phyloP scores from a whole-genome alignment of 2,329 filamentous ascomycete species.

The Paecilomyces sp. region DNA sequence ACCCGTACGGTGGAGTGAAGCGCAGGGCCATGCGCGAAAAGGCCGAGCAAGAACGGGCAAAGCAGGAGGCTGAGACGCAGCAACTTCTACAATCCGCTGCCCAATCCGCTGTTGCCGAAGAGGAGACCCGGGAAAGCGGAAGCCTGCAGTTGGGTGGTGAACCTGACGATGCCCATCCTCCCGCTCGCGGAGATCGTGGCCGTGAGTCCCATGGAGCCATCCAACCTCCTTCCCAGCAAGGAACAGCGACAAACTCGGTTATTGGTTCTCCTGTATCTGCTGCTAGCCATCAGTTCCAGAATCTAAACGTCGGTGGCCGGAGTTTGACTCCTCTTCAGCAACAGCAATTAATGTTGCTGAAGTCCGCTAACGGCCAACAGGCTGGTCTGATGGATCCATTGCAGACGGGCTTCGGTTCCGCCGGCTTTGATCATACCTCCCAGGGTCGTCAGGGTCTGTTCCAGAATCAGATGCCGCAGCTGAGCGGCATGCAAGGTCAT shows the following conservation, averaged over 20 bases:
- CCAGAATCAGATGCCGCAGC: constrained; percentile 41
- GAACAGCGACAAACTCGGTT: constrained; percentile 36
- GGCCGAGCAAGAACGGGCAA: constrained; percentile 53
- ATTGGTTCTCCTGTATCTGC: constrained; percentile 36
- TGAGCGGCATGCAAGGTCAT: constrained; percentile 58
- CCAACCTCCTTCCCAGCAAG: constrained; percentile 70
- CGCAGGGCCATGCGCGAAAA: constrained; percentile 69
- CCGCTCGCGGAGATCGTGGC: constrained; percentile 38
- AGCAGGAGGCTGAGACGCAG: constrained; percentile 49
- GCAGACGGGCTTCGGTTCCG: constrained; percentile 21
- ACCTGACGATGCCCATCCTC: constrained; percentile 68
- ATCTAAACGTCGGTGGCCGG: constrained; percentile 58
- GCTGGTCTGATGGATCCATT: constrained; percentile 46
- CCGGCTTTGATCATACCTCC: constrained; percentile 33
- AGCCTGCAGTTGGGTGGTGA: constrained; percentile 89
- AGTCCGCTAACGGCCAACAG: constrained; percentile 52
- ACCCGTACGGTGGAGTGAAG: constrained; percentile 73
- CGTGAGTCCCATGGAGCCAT: constrained; percentile 58
- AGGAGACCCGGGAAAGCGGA: constrained; percentile 73
- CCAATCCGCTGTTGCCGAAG: constrained; percentile 47
- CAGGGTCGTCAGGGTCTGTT: constrained; percentile 39
- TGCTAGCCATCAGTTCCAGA: constrained; percentile 40
- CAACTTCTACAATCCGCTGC: constrained; percentile 43
- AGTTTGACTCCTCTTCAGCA: constrained; percentile 77
- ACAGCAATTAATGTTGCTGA: constrained; percentile 61